Base-by-base conservation (phyloP, 768 basidiomycete genomes). In the Tephrocybe sp. region DNA sequence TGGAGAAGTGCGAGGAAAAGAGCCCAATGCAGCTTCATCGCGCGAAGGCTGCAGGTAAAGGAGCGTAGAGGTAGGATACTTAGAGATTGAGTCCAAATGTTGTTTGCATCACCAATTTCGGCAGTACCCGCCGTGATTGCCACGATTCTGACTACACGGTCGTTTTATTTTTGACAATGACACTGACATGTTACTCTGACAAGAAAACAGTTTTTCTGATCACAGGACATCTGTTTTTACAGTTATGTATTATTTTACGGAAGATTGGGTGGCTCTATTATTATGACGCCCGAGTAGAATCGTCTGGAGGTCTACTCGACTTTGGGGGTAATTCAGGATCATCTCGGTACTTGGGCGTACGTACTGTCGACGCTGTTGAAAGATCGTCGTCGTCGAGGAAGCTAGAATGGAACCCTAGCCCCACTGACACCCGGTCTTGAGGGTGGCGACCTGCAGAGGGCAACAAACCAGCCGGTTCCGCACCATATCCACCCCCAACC, bases 321-420 rank as follows among this genome's bases (percentile, higher is more conserved):
- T 27, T 25, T 21, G 47, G 47, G 15, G 52, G 37, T 10, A 49
- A 56, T 24, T 67, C 68, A 10, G 83, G 83, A 49, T 83, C 80
- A 56, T 91, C 88, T 15, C 64, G 64, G 57, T 79, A 78, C 56
- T 61, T 60, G 19, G 68, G 57, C 16, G 69, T 59, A 33, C 56
- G 55, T 15, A 63, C 53, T 11, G 62, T 64, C 18, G 65, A 65
- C 21, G 68, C 65, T 6, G 69, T 67, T 3, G 68, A 65, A 3
- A 68, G 61, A 4, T 85, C 84, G 47, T 91, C 90, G 60, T 94
- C 91, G 25, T 89, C 88, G 58, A 91, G 66, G 72, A 92, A 91
- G 36, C 83, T 87, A 18, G 88, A 82, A 64, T 93, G 89, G 68
- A 86, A 86, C 4, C 75, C 80, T 4, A 81, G 59, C 2, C 70